A percentile compares a stretch with the other conserved stretches of the same genome.
These are phyloP conservation scores for Eucalyptus cloeziana DNA, from an alignment of 345 rosid genomes.

Conservation along the genomic window DNA sequence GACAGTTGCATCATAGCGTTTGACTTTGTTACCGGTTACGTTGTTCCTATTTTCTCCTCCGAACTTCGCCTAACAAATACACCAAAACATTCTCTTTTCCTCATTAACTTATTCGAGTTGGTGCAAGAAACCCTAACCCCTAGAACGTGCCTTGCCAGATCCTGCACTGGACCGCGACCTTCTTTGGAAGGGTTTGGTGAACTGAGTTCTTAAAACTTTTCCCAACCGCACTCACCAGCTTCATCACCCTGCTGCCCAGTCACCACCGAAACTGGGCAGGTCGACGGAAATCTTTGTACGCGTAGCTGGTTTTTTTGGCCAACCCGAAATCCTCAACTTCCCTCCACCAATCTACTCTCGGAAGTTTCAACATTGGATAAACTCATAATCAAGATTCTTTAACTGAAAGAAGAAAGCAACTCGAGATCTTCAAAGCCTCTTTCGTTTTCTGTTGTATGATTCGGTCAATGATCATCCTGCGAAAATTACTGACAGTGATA, in stretches of 20 bases:
- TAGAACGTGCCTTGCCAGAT: background rate
- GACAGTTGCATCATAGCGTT: background rate
- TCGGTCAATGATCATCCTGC: background rate
- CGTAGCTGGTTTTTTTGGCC: background rate
- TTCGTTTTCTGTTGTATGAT: background rate
- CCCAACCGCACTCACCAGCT: background rate
- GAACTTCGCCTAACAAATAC: background rate
- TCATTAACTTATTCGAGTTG: background rate
- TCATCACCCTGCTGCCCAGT: background rate
- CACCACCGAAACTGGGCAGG: background rate
- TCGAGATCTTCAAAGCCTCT: background rate
- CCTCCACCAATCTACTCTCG: background rate
- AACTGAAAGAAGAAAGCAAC: background rate
- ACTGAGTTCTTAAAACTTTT: background rate
- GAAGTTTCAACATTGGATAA: background rate
- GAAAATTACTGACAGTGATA: background rate
- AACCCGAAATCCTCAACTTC: background rate
- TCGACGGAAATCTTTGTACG: background rate
- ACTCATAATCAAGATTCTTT: background rate
- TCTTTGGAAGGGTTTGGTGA: background rate
- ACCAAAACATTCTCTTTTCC: background rate
- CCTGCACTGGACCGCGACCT: background rate
- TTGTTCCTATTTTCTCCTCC: background rate
- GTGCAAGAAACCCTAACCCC: background rate
- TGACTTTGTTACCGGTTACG: background rate